phyloP scores from a whole-genome alignment of 148 eudicot species.

The Gaultheria prostrata region DNA sequence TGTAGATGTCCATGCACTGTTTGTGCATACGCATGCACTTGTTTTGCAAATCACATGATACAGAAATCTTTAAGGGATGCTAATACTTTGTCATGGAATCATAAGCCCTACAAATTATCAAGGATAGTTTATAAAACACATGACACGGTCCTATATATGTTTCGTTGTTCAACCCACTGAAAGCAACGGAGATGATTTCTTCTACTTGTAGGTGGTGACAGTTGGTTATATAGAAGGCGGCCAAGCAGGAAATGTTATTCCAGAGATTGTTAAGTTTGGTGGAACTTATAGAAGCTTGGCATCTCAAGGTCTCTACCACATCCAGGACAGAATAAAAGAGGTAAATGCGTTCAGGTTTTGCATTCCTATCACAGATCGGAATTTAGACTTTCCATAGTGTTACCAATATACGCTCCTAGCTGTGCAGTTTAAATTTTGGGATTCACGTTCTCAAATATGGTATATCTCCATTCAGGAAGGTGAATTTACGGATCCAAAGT shows the following conservation, averaged over 20 bases:
- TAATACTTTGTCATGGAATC: not conserved
- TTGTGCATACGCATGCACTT: not conserved
- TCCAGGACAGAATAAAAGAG: conserved; percentile 16
- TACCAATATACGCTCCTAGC: not conserved
- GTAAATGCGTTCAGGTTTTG: not conserved
- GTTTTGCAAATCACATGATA: not conserved
- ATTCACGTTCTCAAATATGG: too few relatives aligned
- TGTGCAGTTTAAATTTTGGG: not conserved
- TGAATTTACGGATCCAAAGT: not conserved
- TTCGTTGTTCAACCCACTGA: not conserved
- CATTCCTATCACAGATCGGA: not conserved
- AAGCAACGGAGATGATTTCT: not conserved
- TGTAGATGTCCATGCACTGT: not conserved
- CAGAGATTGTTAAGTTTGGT: conserved; percentile 31
- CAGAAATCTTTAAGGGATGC: not conserved
- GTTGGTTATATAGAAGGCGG: conserved; percentile 26
- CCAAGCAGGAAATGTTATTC: conserved; percentile 24
- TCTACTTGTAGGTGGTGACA: conserved; percentile 20
- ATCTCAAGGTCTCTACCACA: conserved; percentile 23
- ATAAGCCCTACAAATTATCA: not conserved
- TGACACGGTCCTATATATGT: not conserved
- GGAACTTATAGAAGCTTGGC: conserved; percentile 33
- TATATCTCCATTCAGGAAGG: not conserved
- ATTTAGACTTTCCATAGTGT: not conserved
- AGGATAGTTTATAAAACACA: not conserved